Percentiles rank a stretch among this genome's conserved stretches.
These are phyloP conservation scores for Saraca asoca DNA, from an alignment of 331 rosid genomes.

Conservation along the genomic window DNA sequence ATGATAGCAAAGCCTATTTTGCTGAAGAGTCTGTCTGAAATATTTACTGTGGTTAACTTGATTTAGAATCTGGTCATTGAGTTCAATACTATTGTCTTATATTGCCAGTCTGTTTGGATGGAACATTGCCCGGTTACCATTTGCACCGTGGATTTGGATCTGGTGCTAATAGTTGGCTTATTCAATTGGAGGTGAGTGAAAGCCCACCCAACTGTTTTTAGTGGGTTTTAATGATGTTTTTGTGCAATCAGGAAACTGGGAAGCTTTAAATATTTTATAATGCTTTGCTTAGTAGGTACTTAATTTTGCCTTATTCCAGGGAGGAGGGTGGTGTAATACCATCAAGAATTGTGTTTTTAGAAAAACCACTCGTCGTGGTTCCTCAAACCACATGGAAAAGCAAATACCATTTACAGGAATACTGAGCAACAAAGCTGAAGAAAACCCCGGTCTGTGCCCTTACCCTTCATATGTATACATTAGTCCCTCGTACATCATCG, in stretches of 20 bases:
- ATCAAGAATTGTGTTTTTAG: slow-evolving; percentile 67
- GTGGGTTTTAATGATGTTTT: slow-evolving; percentile 4
- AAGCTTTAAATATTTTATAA: background rate
- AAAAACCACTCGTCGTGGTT: slow-evolving; percentile 90
- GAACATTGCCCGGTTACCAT: slow-evolving; percentile 89
- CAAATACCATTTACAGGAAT: slow-evolving; percentile 72
- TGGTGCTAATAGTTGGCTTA: slow-evolving; percentile 81
- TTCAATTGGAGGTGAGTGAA: slow-evolving; percentile 73
- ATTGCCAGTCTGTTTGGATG: slow-evolving; percentile 81
- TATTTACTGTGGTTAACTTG: background rate
- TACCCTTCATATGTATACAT: slow-evolving; percentile 19
- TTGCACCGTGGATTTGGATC: slow-evolving; percentile 69
- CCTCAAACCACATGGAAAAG: slow-evolving; percentile 75
- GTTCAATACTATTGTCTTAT: slow-evolving; percentile 14
- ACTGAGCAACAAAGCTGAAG: slow-evolving; percentile 73
- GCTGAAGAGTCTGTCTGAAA: background rate
- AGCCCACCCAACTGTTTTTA: slow-evolving; percentile 1
- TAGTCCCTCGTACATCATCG: slow-evolving; percentile 3
- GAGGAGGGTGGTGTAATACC: slow-evolving; percentile 90
- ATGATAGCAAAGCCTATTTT: slow-evolving; percentile 19
- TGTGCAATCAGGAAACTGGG: no score
- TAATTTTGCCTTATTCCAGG: slow-evolving; percentile 43
- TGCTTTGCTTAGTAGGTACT: slow-evolving; percentile 16
- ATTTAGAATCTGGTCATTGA: slow-evolving; percentile 25
- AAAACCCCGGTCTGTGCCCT: slow-evolving; percentile 67